These are phyloP conservation scores for Exophiala lecanii-corni DNA, from an alignment of 2,329 filamentous ascomycete species.

Conservation along the genomic window DNA sequence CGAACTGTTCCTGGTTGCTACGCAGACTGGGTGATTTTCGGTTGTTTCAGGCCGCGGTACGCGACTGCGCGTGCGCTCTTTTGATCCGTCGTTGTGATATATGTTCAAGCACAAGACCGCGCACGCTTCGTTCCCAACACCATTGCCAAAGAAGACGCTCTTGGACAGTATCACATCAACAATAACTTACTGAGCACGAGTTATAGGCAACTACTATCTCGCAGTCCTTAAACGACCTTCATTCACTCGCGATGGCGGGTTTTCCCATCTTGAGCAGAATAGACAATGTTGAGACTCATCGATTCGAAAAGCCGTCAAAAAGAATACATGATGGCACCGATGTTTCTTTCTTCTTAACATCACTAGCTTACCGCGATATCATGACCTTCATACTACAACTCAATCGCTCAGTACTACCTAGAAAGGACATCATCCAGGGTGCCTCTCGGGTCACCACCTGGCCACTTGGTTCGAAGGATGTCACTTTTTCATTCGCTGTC, in stretches of 20 bases:
- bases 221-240: too few relatives aligned
- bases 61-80: background rate
- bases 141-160: too few relatives aligned
- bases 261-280: conserved; percentile 10
- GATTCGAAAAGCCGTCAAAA: conserved; percentile 68
- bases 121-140: too few relatives aligned
- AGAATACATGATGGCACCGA: conserved; percentile 80
- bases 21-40: too few relatives aligned
- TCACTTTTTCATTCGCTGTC: conserved; percentile 54
- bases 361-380: conserved; percentile 80
- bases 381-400: conserved; percentile 84
- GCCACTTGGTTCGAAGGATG: conserved; percentile 39
- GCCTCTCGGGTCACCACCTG: conserved; percentile 49
- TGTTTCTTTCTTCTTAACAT: conserved; percentile 73
- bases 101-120: too few relatives aligned
- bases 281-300: conserved; percentile 36
- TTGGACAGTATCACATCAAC: too few relatives aligned
- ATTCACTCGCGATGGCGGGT: conserved; percentile 7
- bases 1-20: too few relatives aligned
- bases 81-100: background rate
- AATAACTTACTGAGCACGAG: too few relatives aligned
- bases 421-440: conserved; percentile 38
- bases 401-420: conserved; percentile 78
- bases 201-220: too few relatives aligned
- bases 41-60: too few relatives aligned